Evolutionary conservation across 2,329 filamentous ascomycete genomes (phyloP).

Genomic region (Lomentospora prolificans): DNA sequence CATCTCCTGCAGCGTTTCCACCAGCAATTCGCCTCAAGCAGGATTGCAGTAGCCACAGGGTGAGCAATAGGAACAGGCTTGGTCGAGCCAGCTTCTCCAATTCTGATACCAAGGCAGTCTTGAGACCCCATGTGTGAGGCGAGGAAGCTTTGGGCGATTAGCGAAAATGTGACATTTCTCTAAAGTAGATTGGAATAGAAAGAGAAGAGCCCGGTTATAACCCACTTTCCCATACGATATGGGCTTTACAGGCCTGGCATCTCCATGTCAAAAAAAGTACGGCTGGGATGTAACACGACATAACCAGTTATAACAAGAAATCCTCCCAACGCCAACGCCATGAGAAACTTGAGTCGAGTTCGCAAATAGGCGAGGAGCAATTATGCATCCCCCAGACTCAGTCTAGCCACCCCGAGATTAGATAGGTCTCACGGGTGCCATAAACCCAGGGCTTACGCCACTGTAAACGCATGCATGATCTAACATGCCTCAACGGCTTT

Average conservation of each 20-base stretch:
- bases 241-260: background rate
- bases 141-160: too few species aligned
- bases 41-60: background rate
- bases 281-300: background rate
- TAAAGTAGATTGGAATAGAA: background rate
- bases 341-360: background rate
- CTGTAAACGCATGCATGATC: background rate
- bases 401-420: background rate
- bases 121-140: too few species aligned
- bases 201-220: background rate
- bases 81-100: too few species aligned
- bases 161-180: background rate
- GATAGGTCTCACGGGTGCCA: background rate
- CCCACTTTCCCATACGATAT: background rate
- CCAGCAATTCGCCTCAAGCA: background rate
- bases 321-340: background rate
- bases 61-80: background rate
- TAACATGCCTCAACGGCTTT: background rate
- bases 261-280: background rate
- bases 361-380: background rate
- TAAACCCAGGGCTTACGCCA: background rate
- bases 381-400: background rate
- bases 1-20: too few species aligned
- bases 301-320: conserved; percentile 2
- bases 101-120: too few species aligned